phyloP scores from a whole-genome alignment of 352 stramenopile genomes.

The Peronospora belbahrii region DNA sequence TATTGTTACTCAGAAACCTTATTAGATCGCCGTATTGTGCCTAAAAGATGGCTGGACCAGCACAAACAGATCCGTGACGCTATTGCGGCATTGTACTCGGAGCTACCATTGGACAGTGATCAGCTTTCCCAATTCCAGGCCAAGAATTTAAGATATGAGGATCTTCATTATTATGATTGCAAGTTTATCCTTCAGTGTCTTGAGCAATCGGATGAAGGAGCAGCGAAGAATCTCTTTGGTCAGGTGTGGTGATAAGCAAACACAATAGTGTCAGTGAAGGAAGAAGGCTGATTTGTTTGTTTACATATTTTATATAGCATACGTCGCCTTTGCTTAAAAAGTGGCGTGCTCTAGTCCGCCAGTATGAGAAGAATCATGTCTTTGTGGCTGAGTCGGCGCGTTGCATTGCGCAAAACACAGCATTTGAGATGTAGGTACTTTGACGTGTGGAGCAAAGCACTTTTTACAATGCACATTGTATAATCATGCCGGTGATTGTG shows the following conservation, averaged over 20 bases:
- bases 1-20: conserved; percentile 39
- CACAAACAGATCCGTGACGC: conserved; percentile 53
- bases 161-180: conserved; percentile 75
- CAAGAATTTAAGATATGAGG: conserved; percentile 44
- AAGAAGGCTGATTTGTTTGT: not conserved
- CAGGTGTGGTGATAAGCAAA: conserved; percentile 26
- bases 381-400: conserved; percentile 66
- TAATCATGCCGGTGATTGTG: no score
- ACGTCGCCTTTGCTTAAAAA: conserved; percentile 66
- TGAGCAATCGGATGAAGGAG: conserved; percentile 49
- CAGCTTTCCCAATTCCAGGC: conserved; percentile 36
- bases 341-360: conserved; percentile 53
- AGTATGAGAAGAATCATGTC: conserved; percentile 78
- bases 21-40: conserved; percentile 64
- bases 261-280: not conserved
- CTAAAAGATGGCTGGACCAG: conserved; percentile 63
- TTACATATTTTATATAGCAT: conserved; percentile 29
- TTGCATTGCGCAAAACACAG: conserved; percentile 65
- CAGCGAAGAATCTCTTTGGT: conserved; percentile 68
- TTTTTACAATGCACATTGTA: no score
- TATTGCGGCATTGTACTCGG: conserved; percentile 41
- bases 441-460: not conserved
- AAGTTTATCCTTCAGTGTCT: conserved; percentile 56
- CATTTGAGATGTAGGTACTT: conserved; percentile 73
- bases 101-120: conserved; percentile 40